These are phyloP conservation scores for Senecio squalidus DNA, from an alignment of 140 eudicot species.

Conservation along the genomic window DNA sequence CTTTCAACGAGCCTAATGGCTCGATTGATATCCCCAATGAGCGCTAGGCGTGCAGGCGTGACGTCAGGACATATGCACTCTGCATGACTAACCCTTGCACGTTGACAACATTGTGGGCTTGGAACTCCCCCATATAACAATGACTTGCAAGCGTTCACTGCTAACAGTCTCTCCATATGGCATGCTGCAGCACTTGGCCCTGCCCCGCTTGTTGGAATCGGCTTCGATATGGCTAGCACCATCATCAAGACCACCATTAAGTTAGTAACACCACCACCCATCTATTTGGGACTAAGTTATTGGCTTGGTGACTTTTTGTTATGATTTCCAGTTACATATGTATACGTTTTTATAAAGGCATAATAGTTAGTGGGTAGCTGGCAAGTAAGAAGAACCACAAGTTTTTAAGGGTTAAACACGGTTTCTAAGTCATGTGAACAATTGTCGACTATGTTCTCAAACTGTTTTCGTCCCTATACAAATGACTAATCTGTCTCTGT, in stretches of 20 bases:
- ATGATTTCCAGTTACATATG: too few relatives aligned
- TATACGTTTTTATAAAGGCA: neutral
- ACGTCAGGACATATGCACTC: slow-evolving; percentile 41
- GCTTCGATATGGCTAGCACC: neutral
- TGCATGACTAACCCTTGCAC: slow-evolving; percentile 32
- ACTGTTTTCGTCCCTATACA: too few relatives aligned
- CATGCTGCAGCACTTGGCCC: slow-evolving; percentile 10
- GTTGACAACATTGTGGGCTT: slow-evolving; percentile 25
- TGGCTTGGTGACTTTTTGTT: neutral
- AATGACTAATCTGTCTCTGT: too few relatives aligned
- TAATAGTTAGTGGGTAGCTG: too few relatives aligned
- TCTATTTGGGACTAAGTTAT: neutral
- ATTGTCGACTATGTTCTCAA: too few relatives aligned
- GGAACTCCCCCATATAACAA: slow-evolving; percentile 9
- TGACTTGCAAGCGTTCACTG: slow-evolving; percentile 13
- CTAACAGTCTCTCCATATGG: slow-evolving; percentile 15
- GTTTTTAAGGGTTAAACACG: too few relatives aligned
- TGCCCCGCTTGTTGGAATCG: neutral
- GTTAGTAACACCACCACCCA: slow-evolving; percentile 2
- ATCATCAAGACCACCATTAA: neutral
- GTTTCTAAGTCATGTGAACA: too few relatives aligned
- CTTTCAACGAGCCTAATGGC: slow-evolving; percentile 31
- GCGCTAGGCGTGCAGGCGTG: slow-evolving; percentile 27
- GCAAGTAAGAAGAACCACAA: too few relatives aligned
- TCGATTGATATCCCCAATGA: slow-evolving; percentile 23